Evolutionary conservation across 306 rosid species (phyloP).

Genomic region (Citrullus mucosospermus): DNA sequence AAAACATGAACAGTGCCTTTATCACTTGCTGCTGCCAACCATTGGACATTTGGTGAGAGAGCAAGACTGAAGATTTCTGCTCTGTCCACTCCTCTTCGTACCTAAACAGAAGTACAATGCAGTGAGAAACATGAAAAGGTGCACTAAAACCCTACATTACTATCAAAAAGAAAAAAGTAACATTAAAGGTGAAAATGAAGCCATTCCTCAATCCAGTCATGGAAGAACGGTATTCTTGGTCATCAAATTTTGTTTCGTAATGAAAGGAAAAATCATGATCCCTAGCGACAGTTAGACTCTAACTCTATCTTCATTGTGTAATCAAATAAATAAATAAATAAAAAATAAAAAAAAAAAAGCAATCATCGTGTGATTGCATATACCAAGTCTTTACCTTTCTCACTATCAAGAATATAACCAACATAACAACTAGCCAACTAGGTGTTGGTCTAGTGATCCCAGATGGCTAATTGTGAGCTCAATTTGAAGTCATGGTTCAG

Average conservation of each 20-base stretch:
- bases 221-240: not conserved
- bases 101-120: conserved; percentile 25
- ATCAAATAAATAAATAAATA: too few relatives aligned
- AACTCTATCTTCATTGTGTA: not conserved
- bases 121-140: not conserved
- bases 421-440: not conserved
- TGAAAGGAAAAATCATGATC: not conserved
- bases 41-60: conserved; percentile 74
- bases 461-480: not conserved
- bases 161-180: not conserved
- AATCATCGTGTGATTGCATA: not conserved
- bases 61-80: conserved; percentile 83
- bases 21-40: conserved; percentile 94
- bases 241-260: not conserved
- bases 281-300: not conserved
- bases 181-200: conserved; percentile 1
- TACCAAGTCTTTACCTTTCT: not conserved
- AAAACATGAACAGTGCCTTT: conserved; percentile 88
- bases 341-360: not conserved
- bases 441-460: not conserved
- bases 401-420: not conserved
- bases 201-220: not conserved
- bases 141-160: not conserved
- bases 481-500: not conserved
- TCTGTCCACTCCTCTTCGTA: conserved; percentile 86